Evolutionary conservation across 164 flowering plant genomes (phyloP).

Genomic region (Akebia trifoliata): DNA sequence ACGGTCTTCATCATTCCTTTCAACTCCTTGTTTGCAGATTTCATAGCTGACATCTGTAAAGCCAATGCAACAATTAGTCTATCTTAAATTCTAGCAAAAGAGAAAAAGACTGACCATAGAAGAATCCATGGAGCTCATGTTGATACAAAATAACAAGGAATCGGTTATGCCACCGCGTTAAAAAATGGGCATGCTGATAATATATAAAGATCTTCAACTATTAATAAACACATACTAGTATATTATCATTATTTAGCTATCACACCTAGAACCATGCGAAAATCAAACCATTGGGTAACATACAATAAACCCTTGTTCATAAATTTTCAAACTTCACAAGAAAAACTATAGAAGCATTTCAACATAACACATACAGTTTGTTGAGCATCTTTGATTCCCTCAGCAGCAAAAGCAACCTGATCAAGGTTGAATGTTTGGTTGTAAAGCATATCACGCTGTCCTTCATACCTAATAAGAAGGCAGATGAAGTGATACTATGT

Average conservation of each 20-base stretch:
- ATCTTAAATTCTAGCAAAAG: background rate
- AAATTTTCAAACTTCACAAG: background rate
- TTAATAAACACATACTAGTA: no score
- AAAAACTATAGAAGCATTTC: background rate
- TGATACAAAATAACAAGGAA: no score
- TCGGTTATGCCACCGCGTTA: no score
- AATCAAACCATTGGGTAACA: background rate
- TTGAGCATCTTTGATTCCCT: conserved; percentile 96
- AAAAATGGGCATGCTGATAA: no score
- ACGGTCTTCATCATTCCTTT: conserved; percentile 91
- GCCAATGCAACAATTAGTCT: conserved; percentile 10
- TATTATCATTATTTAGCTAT: no score
- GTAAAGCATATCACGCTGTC: conserved; percentile 95
- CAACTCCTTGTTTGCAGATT: conserved; percentile 79
- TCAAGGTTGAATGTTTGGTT: conserved; percentile 97
- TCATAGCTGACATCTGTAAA: conserved; percentile 76
- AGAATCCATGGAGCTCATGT: no score
- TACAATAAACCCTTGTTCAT: background rate
- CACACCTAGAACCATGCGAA: no score
- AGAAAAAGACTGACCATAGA: no score
- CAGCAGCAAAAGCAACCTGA: conserved; percentile 94
- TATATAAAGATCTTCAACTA: no score
- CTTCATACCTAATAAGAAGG: conserved; percentile 76
- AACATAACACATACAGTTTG: conserved; percentile 66
- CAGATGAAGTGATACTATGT: background rate